Percentiles rank a stretch among this genome's conserved stretches.
Conservation (phyloP, 139 green algal genomes). For the Chlamydomonas asymmetrica region DNA sequence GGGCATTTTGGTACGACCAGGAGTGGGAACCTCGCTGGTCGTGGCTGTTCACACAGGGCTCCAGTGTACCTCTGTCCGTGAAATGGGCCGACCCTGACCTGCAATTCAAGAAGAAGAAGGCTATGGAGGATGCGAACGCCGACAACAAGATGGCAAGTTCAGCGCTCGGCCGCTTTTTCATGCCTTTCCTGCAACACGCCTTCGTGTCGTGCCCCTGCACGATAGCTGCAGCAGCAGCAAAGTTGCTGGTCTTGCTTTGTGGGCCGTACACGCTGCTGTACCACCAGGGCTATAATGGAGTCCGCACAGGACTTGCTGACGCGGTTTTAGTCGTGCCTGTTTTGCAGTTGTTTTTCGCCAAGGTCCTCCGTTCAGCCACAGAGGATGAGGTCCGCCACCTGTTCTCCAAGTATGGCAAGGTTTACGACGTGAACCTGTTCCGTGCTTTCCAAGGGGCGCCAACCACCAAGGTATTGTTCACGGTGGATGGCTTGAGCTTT, state of each 20-base stretch:
- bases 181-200: no score
- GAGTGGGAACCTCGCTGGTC: neutral
- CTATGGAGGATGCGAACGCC: slow-evolving; percentile 45
- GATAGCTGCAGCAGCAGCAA: no score
- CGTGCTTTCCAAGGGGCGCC: slow-evolving; percentile 57
- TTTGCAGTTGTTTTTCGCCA: slow-evolving; percentile 62
- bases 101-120: slow-evolving; percentile 53
- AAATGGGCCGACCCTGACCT: slow-evolving; percentile 59
- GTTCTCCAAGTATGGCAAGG: slow-evolving; percentile 50
- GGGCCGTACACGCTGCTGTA: no score
- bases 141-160: slow-evolving; percentile 51
- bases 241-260: no score
- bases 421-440: slow-evolving; percentile 67
- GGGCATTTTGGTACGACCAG: neutral
- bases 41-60: neutral
- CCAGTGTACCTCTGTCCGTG: slow-evolving; percentile 18
- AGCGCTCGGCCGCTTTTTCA: no score
- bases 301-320: no score
- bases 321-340: neutral
- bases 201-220: neutral
- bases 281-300: no score
- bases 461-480: slow-evolving; percentile 55
- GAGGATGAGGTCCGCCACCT: slow-evolving; percentile 56
- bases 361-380: slow-evolving; percentile 51
- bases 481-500: no score